Evolutionary conservation across 345 rosid genomes (phyloP).

Genomic region (Citrus unshiu): DNA sequence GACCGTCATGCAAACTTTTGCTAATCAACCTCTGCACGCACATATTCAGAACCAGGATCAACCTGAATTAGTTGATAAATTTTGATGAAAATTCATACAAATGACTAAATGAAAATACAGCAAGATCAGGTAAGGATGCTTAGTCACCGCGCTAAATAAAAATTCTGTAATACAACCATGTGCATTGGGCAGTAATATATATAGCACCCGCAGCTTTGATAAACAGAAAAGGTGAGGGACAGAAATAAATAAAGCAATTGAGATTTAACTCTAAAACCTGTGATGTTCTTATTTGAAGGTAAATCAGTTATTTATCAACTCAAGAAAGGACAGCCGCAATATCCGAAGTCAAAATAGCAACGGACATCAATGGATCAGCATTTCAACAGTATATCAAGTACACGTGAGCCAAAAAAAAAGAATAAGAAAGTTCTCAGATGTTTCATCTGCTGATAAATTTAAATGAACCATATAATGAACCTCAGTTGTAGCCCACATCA

Average conservation of each 20-base stretch:
- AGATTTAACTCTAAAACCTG: not conserved
- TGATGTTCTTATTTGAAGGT: conserved; percentile 1
- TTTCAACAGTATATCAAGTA: conserved; percentile 1
- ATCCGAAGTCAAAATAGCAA: not conserved
- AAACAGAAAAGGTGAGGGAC: not conserved
- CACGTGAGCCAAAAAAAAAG: not conserved
- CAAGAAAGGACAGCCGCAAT: not conserved
- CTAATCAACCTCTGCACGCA: no score
- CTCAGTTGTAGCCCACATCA: not conserved
- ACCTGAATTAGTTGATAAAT: not conserved
- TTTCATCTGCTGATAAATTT: conserved; percentile 2
- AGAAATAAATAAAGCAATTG: not conserved
- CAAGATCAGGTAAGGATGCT: not conserved
- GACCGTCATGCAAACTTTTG: no score
- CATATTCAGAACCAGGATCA: no score
- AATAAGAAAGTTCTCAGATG: not conserved
- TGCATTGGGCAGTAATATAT: not conserved
- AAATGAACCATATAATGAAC: not conserved
- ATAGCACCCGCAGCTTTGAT: not conserved
- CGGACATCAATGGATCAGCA: not conserved
- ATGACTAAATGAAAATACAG: not conserved
- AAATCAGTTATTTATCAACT: not conserved
- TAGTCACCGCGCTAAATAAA: no score
- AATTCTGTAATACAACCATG: not conserved
- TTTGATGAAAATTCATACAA: not conserved